phyloP scores from a whole-genome alignment of 2,329 filamentous ascomycete species.

The Botrytis porri region DNA sequence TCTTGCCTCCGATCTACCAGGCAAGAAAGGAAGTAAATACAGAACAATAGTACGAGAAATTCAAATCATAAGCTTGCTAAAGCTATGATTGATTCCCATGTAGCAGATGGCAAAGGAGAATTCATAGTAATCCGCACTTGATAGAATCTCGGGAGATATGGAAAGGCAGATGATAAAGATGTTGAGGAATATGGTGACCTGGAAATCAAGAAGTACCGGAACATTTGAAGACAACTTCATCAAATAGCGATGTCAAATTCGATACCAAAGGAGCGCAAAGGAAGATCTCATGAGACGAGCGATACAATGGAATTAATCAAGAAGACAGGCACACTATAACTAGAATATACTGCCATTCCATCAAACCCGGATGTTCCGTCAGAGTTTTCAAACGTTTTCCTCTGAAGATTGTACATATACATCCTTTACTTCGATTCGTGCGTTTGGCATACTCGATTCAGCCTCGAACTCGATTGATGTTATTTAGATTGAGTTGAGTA shows the following conservation, averaged over 20 bases:
- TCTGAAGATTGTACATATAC: neutral
- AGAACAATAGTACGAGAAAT: neutral
- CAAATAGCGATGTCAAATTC: neutral
- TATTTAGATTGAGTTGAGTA: neutral
- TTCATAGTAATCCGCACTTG: neutral
- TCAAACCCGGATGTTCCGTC: neutral
- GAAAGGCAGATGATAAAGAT: neutral
- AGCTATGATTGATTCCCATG: rapidly evolving
- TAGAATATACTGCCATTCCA: neutral
- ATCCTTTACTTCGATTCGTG: neutral
- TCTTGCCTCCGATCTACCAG: rapidly evolving
- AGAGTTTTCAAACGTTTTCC: neutral
- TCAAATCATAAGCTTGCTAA: neutral
- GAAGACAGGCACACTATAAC: neutral
- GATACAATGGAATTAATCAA: neutral
- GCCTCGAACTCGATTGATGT: neutral
- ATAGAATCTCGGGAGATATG: too few species aligned
- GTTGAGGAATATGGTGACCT: rapidly evolving
- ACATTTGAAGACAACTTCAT: neutral
- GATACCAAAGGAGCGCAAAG: neutral
- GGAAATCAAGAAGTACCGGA: neutral
- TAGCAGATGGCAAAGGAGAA: neutral
- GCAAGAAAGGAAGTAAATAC: neutral
- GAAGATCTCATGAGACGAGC: neutral
- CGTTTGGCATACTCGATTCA: neutral